phyloP scores from a whole-genome alignment of 345 rosid species.

The Eucalyptus fibrosa region DNA sequence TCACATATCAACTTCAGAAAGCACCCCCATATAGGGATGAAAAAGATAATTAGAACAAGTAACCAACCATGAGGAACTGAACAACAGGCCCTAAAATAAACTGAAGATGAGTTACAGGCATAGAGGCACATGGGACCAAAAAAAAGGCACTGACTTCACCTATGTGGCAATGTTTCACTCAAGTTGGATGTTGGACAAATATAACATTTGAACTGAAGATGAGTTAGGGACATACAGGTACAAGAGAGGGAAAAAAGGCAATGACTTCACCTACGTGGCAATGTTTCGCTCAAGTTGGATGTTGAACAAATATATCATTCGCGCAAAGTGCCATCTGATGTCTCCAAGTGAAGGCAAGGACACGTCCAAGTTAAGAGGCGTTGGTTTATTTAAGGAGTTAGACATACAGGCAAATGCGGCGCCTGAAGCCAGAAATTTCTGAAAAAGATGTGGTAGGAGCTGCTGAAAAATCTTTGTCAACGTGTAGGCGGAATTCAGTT shows the following conservation, averaged over 20 bases:
- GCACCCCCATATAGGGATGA: background rate
- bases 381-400: constrained; percentile 65
- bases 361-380: constrained; percentile 64
- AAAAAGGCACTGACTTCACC: constrained; percentile 8
- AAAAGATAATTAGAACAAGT: background rate
- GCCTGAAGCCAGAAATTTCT: constrained; percentile 17
- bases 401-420: constrained; percentile 70
- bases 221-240: background rate
- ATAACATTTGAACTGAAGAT: constrained; percentile 29
- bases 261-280: constrained; percentile 65
- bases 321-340: constrained; percentile 58
- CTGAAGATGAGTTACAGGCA: background rate
- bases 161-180: constrained; percentile 87
- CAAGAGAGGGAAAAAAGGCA: background rate
- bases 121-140: background rate
- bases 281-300: constrained; percentile 85
- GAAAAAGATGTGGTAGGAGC: constrained; percentile 16
- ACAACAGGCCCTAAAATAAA: background rate
- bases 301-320: constrained; percentile 73
- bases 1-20: background rate
- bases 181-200: constrained; percentile 69
- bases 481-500: constrained; percentile 5
- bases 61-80: background rate
- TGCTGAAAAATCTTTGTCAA: constrained; percentile 20
- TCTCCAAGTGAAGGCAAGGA: constrained; percentile 64